phyloP scores from a whole-genome alignment of 441 rosid genomes.

The Arabidopsis hybrid region DNA sequence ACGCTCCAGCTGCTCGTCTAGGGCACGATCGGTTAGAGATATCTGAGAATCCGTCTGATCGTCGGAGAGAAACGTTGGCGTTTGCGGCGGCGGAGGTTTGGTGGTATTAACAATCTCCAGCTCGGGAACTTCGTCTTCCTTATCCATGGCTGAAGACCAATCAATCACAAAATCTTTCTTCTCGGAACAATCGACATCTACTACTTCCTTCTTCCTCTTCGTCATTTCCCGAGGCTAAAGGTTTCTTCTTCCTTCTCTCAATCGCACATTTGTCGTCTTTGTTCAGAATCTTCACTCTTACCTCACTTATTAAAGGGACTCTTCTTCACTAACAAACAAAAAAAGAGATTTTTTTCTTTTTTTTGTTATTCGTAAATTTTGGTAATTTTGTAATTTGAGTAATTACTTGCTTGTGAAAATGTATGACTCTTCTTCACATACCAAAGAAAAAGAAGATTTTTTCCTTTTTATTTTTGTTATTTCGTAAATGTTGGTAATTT shows the following conservation, averaged over 20 bases:
- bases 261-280: neutral
- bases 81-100: slow-evolving; percentile 29
- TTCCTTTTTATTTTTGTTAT: neutral
- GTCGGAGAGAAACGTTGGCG: neutral
- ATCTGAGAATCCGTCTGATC: slow-evolving; percentile 43
- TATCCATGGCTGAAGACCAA: slow-evolving; percentile 49
- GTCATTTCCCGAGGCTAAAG: slow-evolving; percentile 9
- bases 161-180: slow-evolving; percentile 53
- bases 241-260: neutral
- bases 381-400: too few species aligned
- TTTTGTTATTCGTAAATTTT: too few species aligned
- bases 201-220: slow-evolving; percentile 11
- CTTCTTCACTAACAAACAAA: neutral
- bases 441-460: too few species aligned
- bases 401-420: too few species aligned
- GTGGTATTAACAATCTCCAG: slow-evolving; percentile 35
- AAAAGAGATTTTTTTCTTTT: neutral
- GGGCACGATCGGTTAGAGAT: slow-evolving; percentile 45
- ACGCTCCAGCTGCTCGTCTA: slow-evolving; percentile 53
- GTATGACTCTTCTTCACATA: too few species aligned
- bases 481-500: neutral
- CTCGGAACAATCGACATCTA: neutral
- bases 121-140: slow-evolving; percentile 49
- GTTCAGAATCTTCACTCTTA: slow-evolving; percentile 12
- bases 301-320: neutral